Conservation (phyloP, 1,139 yeast genomes). For the Hansenula sp. region DNA sequence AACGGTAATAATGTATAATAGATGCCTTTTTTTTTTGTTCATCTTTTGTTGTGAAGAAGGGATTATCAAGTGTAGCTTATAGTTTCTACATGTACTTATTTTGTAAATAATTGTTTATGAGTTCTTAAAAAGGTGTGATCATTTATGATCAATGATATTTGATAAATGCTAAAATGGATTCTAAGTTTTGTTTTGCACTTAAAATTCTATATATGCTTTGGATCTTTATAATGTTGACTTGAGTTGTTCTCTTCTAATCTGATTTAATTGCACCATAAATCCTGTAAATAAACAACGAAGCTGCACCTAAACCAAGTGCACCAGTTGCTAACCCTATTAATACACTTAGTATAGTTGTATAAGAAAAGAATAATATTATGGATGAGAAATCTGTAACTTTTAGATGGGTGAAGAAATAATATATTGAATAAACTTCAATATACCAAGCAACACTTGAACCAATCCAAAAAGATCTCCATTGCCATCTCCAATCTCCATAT, state of each 20-base stretch:
- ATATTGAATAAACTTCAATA: conserved; percentile 62
- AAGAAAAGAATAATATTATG: conserved; percentile 62
- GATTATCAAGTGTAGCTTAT: no score
- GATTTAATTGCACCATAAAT: conserved; percentile 56
- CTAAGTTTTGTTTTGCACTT: no score
- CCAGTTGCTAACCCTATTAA: conserved; percentile 73
- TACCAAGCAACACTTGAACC: conserved; percentile 74
- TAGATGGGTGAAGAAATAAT: conserved; percentile 55
- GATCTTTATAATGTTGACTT: background rate
- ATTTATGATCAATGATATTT: no score
- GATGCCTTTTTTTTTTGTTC: background rate
- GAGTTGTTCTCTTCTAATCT: conserved; percentile 31
- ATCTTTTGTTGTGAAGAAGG: no score
- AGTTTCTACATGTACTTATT: no score
- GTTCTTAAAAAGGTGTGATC: no score
- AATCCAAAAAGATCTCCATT: conserved; percentile 74
- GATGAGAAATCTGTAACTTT: conserved; percentile 68
- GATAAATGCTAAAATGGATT: background rate
- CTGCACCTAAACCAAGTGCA: conserved; percentile 64
- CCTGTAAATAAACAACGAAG: conserved; percentile 53
- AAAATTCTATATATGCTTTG: background rate
- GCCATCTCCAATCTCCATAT: conserved; percentile 69
- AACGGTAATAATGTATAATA: background rate
- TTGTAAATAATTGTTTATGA: no score
- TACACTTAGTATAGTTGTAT: conserved; percentile 61